Evolutionary conservation across 495 filamentous ascomycete species (phyloP), one percentile per base, ranked within the genome.

Genomic region (Evernia prunastri): DNA sequence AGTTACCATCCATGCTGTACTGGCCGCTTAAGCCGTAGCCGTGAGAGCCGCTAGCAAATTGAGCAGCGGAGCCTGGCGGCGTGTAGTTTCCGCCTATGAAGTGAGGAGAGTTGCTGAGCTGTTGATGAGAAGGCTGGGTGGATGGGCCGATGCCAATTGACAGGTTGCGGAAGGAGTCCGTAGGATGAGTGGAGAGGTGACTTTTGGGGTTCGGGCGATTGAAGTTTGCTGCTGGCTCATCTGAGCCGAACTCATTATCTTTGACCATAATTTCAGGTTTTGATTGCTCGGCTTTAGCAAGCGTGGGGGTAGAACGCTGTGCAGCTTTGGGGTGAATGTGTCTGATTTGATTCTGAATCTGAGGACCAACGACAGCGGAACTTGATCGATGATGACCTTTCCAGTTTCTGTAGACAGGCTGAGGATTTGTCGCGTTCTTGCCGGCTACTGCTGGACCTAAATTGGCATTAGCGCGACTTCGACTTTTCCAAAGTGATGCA

Each of bases 401-500:
- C 66, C 66, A 70, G n/a, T 66, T 33, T 9, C 11, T 33, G 40
- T 70, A 70, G 10, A 47, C 39, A 2, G 66, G 66, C 6, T 27
- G 43, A 15, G 57, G 25, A 18, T 60, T 63, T 13, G n/a, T 20
- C 1, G 69, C 69, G n/a, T 69, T 71, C 20, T 36, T 64, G 27
- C 69, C 69, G 13, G 69, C 69, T 10, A 71, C 69, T 35, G 68
- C 65, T 33, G 63, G 65, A 17, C 43, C 67, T 71, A 23, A 17
- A 33, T 56, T 31, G 29, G n/a, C 10, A 1, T 51, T 15, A 45
- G 17, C 20, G 33, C 12, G 43, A 17, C 27, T 33, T 23, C 13
- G 3, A n/a, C 10, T n/a, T 10, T 27, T 29, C 7, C 11, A 15
- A 15, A 11, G 23, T 51, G 25, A 51, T n/a, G n/a, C n/a, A n/a